These are phyloP conservation scores for Penicillium vulpinum DNA, from an alignment of 2,329 filamentous ascomycete species.

Conservation along the genomic window DNA sequence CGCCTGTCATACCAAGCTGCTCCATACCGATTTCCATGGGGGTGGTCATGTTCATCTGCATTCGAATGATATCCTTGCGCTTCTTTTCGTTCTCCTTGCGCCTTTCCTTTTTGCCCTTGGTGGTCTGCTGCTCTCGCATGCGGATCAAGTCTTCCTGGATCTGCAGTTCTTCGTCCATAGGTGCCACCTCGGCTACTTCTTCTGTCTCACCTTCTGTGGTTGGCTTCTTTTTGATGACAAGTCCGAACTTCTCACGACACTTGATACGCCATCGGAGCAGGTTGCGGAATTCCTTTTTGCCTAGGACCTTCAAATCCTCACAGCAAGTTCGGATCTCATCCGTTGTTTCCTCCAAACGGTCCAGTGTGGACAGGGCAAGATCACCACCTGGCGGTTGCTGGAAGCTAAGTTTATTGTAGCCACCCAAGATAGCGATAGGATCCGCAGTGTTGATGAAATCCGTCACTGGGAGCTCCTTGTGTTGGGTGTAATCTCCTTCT, in stretches of 20 bases:
- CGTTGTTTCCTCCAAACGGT: slow-evolving; percentile 84
- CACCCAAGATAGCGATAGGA: slow-evolving; percentile 87
- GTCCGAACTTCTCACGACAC: slow-evolving; percentile 86
- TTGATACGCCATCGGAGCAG: slow-evolving; percentile 86
- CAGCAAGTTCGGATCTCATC: slow-evolving; percentile 77
- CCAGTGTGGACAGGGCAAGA: slow-evolving; percentile 79
- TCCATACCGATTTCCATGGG: slow-evolving; percentile 96
- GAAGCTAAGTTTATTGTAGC: slow-evolving; percentile 81
- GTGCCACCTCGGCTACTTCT: slow-evolving; percentile 78
- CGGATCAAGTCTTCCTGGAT: slow-evolving; percentile 85
- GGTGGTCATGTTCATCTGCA: slow-evolving; percentile 96
- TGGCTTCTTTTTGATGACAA: slow-evolving; percentile 69
- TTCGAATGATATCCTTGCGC: slow-evolving; percentile 88
- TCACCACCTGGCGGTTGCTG: slow-evolving; percentile 77
- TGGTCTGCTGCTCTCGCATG: slow-evolving; percentile 74
- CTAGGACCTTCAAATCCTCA: slow-evolving; percentile 81
- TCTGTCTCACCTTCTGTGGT: slow-evolving; percentile 56
- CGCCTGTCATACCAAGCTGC: slow-evolving; percentile 73
- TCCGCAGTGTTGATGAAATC: slow-evolving; percentile 94
- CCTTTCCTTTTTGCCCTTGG: slow-evolving; percentile 78
- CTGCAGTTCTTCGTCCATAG: slow-evolving; percentile 92
- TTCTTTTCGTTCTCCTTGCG: slow-evolving; percentile 90
- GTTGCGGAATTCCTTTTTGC: slow-evolving; percentile 90
- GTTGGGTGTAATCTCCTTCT: slow-evolving; percentile 90
- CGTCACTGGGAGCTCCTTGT: slow-evolving; percentile 82